phyloP scores from a whole-genome alignment of 805 yeast genomes.

The Scheffersomyces stipitis region DNA sequence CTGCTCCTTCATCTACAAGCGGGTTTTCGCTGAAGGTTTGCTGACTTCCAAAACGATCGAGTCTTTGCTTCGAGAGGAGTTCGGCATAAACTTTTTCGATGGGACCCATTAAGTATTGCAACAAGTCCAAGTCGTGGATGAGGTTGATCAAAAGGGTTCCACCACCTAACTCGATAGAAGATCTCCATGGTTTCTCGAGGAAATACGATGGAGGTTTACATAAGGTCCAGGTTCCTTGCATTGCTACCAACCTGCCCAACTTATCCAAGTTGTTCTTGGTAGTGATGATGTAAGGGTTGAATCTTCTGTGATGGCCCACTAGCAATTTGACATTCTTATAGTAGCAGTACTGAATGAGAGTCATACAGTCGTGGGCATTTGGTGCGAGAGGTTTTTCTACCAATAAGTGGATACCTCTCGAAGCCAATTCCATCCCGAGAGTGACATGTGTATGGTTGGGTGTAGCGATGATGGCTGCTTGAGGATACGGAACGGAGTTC shows the following conservation, averaged over 20 bases:
- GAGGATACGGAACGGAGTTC: slow-evolving; percentile 21
- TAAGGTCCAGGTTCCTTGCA: slow-evolving; percentile 41
- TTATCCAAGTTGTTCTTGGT: slow-evolving; percentile 27
- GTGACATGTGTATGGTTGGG: slow-evolving; percentile 40
- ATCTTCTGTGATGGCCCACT: slow-evolving; percentile 42
- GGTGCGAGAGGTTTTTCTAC: slow-evolving; percentile 40
- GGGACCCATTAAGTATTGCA: slow-evolving; percentile 40
- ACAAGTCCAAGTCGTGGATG: slow-evolving; percentile 39
- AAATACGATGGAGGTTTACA: slow-evolving; percentile 36
- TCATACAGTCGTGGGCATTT: slow-evolving; percentile 28
- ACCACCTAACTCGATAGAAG: slow-evolving; percentile 27
- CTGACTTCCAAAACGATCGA: slow-evolving; percentile 2
- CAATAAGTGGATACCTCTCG: slow-evolving; percentile 31
- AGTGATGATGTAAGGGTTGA: slow-evolving; percentile 38
- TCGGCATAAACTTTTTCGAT: slow-evolving; percentile 38
- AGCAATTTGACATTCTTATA: slow-evolving; percentile 26
- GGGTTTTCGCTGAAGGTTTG: slow-evolving; percentile 7
- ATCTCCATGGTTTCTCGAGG: slow-evolving; percentile 33
- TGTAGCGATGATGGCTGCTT: slow-evolving; percentile 41
- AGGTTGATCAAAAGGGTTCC: slow-evolving; percentile 39
- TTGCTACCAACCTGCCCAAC: slow-evolving; percentile 33
- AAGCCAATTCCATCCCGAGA: slow-evolving; percentile 30
- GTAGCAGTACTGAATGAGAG: slow-evolving; percentile 23
- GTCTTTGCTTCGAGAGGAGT: slow-evolving; percentile 28
- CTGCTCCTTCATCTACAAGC: slow-evolving; percentile 41